Base-by-base conservation (phyloP, 306 rosid genomes). In the Dalbergia oliveri region DNA sequence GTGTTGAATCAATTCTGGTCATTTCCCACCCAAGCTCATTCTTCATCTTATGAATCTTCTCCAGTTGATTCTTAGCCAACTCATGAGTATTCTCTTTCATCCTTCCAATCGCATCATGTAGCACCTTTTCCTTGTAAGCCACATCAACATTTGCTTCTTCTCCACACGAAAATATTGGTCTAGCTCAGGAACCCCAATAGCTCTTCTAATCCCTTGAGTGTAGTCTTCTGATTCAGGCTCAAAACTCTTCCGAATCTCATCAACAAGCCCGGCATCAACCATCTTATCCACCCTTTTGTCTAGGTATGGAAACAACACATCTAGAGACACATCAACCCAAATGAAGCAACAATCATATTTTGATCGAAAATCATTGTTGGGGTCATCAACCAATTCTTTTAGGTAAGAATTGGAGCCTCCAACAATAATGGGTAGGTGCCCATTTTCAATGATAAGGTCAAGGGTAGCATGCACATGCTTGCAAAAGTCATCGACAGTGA, bases 381-480 rank as follows among this genome's bases (percentile, higher is more conserved):
- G 79, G 5, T 72, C 26, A 41, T 83, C 79, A 0, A 78, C 21
- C 0, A 83, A 13, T 41, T 3, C 61, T 62, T 76, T 9, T 0
- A 86, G 72, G 76, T 78, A 85, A 2, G 21, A 49, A 39, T 85
- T 85, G 0, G 88, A 85, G 21, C 88, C 88, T 9, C 88, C 86
- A 0, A 85, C 88, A 18, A 82, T 82, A 3, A 85, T 85, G 13
- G 86, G 86, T 10, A 85, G 16, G 45, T 14, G 43, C 0, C 84
- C 86, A 9, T 70, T 75, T 63, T 63, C 21, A 3, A 4, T 6
- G 0, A 77, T 77, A 12, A 10, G 9, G 8, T 53, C 59, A 1
- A 85, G 49, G 5, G 88, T 50, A 6, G 1, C 8, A 1, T 41
- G 51, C 0, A 41, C 69, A 0, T 60, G 43, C 8, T 73, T 41